phyloP scores from a whole-genome alignment of 345 rosid species.

The Dimocarpus longan region DNA sequence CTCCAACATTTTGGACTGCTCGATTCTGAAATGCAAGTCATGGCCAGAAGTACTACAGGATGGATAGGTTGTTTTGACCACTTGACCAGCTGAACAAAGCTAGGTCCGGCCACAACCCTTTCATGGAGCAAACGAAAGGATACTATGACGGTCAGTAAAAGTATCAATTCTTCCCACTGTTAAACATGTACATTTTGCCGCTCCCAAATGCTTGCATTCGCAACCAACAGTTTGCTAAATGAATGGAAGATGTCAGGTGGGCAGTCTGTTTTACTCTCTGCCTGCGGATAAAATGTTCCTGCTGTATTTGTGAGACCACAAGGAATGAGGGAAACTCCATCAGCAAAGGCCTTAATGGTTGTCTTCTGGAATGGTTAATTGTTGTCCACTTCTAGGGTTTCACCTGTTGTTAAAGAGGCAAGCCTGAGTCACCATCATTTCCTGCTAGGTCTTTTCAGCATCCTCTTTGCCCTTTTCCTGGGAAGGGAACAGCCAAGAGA shows the following conservation, averaged over 20 bases:
- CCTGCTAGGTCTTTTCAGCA: slow-evolving; percentile 38
- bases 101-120: background rate
- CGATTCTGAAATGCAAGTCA: background rate
- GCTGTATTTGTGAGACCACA: background rate
- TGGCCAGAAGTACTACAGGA: background rate
- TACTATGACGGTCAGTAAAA: background rate
- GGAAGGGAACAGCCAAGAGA: slow-evolving; percentile 5
- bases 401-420: background rate
- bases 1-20: background rate
- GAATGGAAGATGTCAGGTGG: background rate
- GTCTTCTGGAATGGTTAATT: background rate
- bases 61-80: background rate
- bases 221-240: background rate
- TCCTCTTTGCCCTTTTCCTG: slow-evolving; percentile 39
- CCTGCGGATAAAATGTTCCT: background rate
- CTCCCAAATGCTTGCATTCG: background rate
- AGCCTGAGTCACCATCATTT: slow-evolving; percentile 17
- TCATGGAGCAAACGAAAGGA: slow-evolving; percentile 1
- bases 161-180: background rate
- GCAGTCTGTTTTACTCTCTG: background rate
- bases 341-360: background rate
- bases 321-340: background rate
- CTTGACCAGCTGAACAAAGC: background rate
- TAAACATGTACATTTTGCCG: background rate
- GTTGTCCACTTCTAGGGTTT: background rate